These are phyloP conservation scores for Macaranga tanarius DNA, from an alignment of 441 rosid genomes.

Conservation along the genomic window DNA sequence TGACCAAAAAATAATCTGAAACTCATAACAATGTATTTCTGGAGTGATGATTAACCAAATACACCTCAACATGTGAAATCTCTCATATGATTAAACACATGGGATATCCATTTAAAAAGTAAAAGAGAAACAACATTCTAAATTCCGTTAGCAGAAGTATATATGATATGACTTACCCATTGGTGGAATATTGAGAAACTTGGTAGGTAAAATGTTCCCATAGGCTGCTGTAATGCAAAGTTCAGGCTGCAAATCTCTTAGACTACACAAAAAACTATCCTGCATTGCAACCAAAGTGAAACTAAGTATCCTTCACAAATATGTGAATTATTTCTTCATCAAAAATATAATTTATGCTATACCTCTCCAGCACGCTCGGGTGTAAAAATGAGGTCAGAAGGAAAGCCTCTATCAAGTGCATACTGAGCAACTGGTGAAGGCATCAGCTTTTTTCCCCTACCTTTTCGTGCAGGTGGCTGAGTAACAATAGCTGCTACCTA, in stretches of 20 bases:
- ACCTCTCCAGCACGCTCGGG: slow-evolving; percentile 93
- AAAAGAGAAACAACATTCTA: background rate
- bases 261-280: slow-evolving; percentile 63
- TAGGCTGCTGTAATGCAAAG: slow-evolving; percentile 92
- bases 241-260: slow-evolving; percentile 79
- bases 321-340: background rate
- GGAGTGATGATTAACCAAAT: no score
- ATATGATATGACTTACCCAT: slow-evolving; percentile 58
- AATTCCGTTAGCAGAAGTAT: slow-evolving; percentile 16
- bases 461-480: slow-evolving; percentile 83
- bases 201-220: slow-evolving; percentile 85
- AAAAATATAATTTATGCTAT: slow-evolving; percentile 8
- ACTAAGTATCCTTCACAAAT: background rate
- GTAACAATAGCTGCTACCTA: slow-evolving; percentile 94
- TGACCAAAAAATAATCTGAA: no score
- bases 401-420: slow-evolving; percentile 82
- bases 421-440: slow-evolving; percentile 81
- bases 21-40: no score
- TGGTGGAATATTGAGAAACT: slow-evolving; percentile 79
- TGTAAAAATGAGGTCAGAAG: slow-evolving; percentile 73
- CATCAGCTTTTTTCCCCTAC: slow-evolving; percentile 72
- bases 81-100: no score
- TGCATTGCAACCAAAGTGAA: slow-evolving; percentile 29
- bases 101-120: no score
- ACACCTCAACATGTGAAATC: no score